These are phyloP conservation scores for Exophiala sp. DNA, from an alignment of 2,329 filamentous ascomycete species.

Conservation along the genomic window DNA sequence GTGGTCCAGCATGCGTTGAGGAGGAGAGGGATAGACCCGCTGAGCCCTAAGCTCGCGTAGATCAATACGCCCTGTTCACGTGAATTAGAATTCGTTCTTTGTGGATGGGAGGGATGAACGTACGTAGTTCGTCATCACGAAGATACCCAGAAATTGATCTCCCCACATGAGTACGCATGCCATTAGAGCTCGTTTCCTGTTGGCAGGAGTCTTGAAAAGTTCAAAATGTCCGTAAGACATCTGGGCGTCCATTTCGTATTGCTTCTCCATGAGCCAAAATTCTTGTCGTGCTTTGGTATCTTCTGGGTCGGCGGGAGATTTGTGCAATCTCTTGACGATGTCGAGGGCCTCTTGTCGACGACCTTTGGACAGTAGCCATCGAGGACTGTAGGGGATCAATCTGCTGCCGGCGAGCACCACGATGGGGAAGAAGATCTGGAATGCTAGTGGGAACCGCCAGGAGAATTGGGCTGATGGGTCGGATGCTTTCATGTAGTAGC, in stretches of 20 bases:
- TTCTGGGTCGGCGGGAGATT: conserved; percentile 33
- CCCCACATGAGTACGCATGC: conserved; percentile 41
- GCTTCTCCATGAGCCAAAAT: conserved; percentile 45
- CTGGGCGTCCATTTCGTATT: conserved; percentile 39
- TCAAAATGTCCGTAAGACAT: conserved; percentile 34
- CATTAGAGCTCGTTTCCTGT: conserved; percentile 40
- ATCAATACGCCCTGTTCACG: conserved; percentile 40
- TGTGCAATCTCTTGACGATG: conserved; percentile 35
- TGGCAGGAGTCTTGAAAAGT: conserved; percentile 41
- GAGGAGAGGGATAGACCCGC: conserved; percentile 41
- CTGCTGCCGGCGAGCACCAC: conserved; percentile 30
- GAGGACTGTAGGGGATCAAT: conserved; percentile 35
- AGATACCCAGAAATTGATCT: conserved; percentile 36
- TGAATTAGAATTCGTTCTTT: conserved; percentile 21
- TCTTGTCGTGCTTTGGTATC: conserved; percentile 38
- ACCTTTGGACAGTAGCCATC: conserved; percentile 38
- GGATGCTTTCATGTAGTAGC: conserved; percentile 49
- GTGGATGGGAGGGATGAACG: background rate
- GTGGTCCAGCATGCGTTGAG: conserved; percentile 46
- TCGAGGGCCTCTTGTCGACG: conserved; percentile 34
- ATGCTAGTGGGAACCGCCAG: conserved; percentile 35
- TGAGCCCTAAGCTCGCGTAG: conserved; percentile 37
- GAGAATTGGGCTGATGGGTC: conserved; percentile 28
- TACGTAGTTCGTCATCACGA: conserved; percentile 18
- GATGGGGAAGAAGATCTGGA: conserved; percentile 34